Evolutionary conservation across 2,329 filamentous ascomycete species (phyloP).

Genomic region (Fusarium sp.): DNA sequence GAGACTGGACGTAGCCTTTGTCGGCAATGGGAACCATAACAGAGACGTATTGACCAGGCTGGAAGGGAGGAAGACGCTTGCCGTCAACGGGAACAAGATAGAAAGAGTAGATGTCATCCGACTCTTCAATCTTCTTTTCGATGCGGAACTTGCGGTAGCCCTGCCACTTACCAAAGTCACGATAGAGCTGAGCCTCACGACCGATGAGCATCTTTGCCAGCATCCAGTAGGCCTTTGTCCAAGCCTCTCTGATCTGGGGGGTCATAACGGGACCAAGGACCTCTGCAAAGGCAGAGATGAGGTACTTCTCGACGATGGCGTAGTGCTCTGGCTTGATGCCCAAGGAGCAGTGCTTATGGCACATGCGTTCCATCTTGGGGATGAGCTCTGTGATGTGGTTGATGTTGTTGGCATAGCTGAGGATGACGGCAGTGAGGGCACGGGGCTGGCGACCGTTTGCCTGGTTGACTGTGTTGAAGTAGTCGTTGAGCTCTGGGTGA

Average conservation of each 20-base stretch:
- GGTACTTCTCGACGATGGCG: constrained; percentile 74
- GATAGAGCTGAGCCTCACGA: constrained; percentile 72
- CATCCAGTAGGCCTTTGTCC: constrained; percentile 78
- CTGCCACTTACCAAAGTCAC: constrained; percentile 69
- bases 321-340: constrained; percentile 77
- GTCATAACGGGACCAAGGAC: constrained; percentile 75
- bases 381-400: constrained; percentile 68
- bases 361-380: constrained; percentile 66
- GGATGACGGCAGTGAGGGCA: constrained; percentile 60
- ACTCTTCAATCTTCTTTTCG: constrained; percentile 71
- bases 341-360: constrained; percentile 79
- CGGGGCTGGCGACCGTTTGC: constrained; percentile 51
- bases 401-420: constrained; percentile 78
- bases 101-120: constrained; percentile 76
- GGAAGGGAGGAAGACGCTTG: constrained; percentile 69
- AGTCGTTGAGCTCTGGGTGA: constrained; percentile 73
- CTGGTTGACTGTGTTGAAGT: constrained; percentile 69
- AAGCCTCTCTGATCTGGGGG: constrained; percentile 71
- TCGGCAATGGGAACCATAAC: constrained; percentile 67
- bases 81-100: constrained; percentile 73
- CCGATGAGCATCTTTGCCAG: constrained; percentile 78
- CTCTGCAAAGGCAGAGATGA: constrained; percentile 73
- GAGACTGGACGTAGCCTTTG: constrained; percentile 69
- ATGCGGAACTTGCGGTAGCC: constrained; percentile 76
- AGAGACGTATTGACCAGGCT: constrained; percentile 79